Percentiles rank a stretch among this genome's conserved stretches.
These are phyloP conservation scores for Rosa persica DNA, from an alignment of 306 rosid genomes.

Conservation along the genomic window DNA sequence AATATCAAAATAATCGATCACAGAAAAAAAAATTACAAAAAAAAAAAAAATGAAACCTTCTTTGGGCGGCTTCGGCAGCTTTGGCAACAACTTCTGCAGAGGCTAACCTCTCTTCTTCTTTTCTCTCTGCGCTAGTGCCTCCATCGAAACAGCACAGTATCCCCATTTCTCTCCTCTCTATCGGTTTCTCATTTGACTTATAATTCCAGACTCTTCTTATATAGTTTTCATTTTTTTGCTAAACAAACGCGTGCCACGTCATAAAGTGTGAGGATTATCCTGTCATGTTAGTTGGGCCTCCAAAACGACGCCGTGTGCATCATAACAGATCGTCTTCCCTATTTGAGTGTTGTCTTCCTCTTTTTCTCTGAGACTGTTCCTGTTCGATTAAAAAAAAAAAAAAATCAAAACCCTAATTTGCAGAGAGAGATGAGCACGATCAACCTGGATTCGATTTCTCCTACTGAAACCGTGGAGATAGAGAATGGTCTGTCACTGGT, in stretches of 20 bases:
- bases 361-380: not conserved
- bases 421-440: conserved; percentile 32
- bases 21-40: not conserved
- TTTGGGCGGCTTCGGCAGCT: conserved; percentile 96
- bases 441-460: conserved; percentile 30
- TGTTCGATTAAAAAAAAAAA: not conserved
- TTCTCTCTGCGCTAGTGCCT: conserved; percentile 59
- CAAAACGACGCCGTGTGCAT: not conserved
- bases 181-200: not conserved
- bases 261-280: not conserved
- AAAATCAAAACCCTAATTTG: conserved; percentile 18
- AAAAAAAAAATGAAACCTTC: conserved; percentile 38
- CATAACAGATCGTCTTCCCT: not conserved
- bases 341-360: too few relatives aligned
- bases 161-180: conserved; percentile 7
- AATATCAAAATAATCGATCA: not conserved
- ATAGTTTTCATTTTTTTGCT: too few relatives aligned
- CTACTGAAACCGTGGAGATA: conserved; percentile 48
- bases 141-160: conserved; percentile 60
- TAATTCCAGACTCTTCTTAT: not conserved
- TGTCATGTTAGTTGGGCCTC: not conserved
- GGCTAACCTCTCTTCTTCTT: conserved; percentile 76
- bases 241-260: conserved; percentile 2
- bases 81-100: conserved; percentile 74
- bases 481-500: conserved; percentile 66